A percentile compares a stretch with the other conserved stretches of the same genome.
Evolutionary conservation across 768 basidiomycete genomes (phyloP).

Genomic region (Panaeolus papilionaceus): DNA sequence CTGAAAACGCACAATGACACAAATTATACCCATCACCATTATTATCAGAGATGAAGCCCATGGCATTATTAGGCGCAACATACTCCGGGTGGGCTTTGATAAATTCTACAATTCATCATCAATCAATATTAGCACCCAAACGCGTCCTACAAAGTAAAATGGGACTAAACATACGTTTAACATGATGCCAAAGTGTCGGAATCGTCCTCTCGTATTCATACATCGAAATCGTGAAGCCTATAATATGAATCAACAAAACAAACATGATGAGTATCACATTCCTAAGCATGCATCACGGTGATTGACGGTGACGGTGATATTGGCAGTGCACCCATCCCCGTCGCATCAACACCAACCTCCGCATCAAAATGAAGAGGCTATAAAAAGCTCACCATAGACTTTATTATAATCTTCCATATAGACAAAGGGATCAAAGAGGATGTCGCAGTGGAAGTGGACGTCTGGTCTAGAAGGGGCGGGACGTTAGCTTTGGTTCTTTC

Average conservation of each 20-base stretch:
- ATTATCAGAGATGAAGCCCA: constrained; percentile 73
- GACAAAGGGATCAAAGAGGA: constrained; percentile 70
- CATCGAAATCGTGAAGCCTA: constrained; percentile 79
- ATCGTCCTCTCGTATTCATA: constrained; percentile 83
- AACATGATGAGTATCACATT: not conserved
- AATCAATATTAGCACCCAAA: no score
- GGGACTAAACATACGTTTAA: constrained; percentile 52
- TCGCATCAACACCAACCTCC: not conserved
- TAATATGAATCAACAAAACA: not conserved
- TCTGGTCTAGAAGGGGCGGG: constrained; percentile 50
- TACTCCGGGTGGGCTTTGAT: constrained; percentile 59
- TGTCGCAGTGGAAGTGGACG: constrained; percentile 79
- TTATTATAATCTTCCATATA: constrained; percentile 77
- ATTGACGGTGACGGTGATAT: not conserved
- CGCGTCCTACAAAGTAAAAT: no score
- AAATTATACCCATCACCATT: constrained; percentile 71
- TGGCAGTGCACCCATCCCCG: not conserved
- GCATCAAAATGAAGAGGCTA: not conserved
- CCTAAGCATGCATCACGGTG: not conserved
- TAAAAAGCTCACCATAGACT: constrained; percentile 55
- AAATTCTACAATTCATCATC: constrained; percentile 53
- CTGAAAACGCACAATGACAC: constrained; percentile 71
- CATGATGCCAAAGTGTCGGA: constrained; percentile 75
- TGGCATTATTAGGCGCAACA: constrained; percentile 62
- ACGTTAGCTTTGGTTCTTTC: not conserved